Conservation (phyloP, 208 protist species). For the Vickermania ingenoplastis region DNA sequence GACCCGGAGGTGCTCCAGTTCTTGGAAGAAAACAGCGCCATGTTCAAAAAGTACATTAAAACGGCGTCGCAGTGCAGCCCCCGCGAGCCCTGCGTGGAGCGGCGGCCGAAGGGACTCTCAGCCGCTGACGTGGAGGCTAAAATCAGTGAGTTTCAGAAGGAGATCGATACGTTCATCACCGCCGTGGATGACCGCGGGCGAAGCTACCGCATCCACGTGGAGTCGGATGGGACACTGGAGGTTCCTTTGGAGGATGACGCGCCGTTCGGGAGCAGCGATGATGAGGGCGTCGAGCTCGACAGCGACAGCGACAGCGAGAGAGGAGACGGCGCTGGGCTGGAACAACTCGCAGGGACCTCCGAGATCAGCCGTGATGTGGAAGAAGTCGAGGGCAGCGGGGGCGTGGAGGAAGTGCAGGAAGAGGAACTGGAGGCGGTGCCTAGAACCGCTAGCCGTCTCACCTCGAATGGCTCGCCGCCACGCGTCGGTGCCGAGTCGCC, state of each 20-base stretch:
- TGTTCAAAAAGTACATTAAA: conserved; percentile 24
- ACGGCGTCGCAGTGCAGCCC: not conserved
- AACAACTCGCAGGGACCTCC: not conserved
- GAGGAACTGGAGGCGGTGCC: too few relatives aligned
- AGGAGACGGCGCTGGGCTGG: conserved; percentile 1
- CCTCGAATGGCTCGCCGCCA: too few relatives aligned
- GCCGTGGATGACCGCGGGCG: conserved; percentile 71
- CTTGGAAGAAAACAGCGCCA: conserved; percentile 25
- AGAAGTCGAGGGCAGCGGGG: not conserved
- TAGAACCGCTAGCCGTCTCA: too few relatives aligned
- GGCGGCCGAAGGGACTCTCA: not conserved
- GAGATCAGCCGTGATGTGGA: not conserved
- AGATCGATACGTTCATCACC: conserved; percentile 76
- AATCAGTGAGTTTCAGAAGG: conserved; percentile 28
- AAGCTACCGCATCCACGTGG: conserved; percentile 52
- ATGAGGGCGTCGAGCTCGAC: conserved; percentile 4
- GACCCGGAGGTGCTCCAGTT: conserved; percentile 51
- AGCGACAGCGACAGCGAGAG: not conserved
- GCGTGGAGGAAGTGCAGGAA: not conserved
- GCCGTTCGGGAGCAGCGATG: not conserved
- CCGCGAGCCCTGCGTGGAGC: not conserved
- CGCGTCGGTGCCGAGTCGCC: too few relatives aligned
- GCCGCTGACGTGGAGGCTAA: conserved; percentile 26
- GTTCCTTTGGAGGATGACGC: conserved; percentile 44
- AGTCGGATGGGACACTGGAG: conserved; percentile 26